A percentile compares a stretch with the other conserved stretches of the same genome.
phyloP scores from a whole-genome alignment of 768 basidiomycete species.

The Fibroporia radiculosa region DNA sequence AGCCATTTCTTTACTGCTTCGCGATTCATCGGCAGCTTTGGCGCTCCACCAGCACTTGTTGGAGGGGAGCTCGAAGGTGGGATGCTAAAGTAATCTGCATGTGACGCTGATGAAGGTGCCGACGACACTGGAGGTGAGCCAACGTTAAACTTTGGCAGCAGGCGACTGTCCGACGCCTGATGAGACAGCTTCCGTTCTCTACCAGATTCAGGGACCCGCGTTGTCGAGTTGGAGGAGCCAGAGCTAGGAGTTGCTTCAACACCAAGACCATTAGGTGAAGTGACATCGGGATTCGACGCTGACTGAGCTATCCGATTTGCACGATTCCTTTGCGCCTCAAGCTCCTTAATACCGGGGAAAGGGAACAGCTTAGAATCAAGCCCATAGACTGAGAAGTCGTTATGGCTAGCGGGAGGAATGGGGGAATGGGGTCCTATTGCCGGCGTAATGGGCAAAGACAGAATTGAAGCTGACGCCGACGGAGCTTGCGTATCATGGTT shows the following conservation, averaged over 20 bases:
- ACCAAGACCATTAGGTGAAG: constrained; percentile 31
- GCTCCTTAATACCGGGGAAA: constrained; percentile 77
- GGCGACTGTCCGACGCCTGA: constrained; percentile 61
- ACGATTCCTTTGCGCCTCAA: constrained; percentile 67
- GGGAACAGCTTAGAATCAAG: constrained; percentile 68
- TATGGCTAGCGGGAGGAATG: constrained; percentile 66
- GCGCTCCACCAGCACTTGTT: constrained; percentile 24
- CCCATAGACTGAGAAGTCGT: constrained; percentile 60
- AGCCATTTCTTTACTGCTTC: constrained; percentile 81
- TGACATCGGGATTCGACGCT: constrained; percentile 41
- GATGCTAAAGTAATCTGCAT: constrained; percentile 39
- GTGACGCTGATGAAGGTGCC: constrained; percentile 38
- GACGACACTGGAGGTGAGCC: constrained; percentile 33
- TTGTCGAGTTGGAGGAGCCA: constrained; percentile 42
- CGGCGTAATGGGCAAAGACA: constrained; percentile 48
- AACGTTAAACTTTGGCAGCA: constrained; percentile 45
- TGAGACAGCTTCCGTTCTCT: constrained; percentile 61
- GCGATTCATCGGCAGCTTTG: constrained; percentile 62
- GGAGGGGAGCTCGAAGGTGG: constrained; percentile 27
- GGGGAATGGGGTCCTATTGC: constrained; percentile 58
- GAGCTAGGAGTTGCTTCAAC: constrained; percentile 37
- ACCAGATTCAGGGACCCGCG: constrained; percentile 36
- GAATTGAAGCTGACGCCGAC: constrained; percentile 55
- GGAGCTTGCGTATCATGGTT: constrained; percentile 45
- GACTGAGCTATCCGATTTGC: constrained; percentile 43